phyloP scores from a whole-genome alignment of 2,329 filamentous ascomycete species.

The Hypomyces perniciosus region DNA sequence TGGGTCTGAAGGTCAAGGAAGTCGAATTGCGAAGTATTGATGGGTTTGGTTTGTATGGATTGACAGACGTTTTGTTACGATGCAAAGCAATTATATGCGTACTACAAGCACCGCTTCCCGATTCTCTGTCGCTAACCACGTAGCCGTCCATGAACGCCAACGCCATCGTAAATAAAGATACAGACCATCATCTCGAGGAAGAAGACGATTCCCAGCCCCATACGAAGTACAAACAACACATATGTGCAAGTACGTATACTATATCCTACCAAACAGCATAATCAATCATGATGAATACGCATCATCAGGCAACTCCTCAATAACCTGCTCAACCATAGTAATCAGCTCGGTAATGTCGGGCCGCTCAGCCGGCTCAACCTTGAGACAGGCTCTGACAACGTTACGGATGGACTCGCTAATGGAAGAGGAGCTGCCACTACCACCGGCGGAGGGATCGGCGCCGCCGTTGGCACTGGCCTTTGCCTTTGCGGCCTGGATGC shows the following conservation, averaged over 20 bases:
- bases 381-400: constrained; percentile 79
- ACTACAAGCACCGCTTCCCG: neutral
- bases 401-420: constrained; percentile 83
- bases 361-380: constrained; percentile 78
- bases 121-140: neutral
- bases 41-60: neutral
- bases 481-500: constrained; percentile 29
- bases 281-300: constrained; percentile 12
- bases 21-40: neutral
- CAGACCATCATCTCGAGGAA: neutral
- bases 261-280: neutral
- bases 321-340: constrained; percentile 65
- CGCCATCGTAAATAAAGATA: constrained; percentile 1
- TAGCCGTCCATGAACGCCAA: constrained; percentile 5
- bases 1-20: neutral
- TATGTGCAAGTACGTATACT: neutral
- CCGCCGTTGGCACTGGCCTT: constrained; percentile 21
- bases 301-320: constrained; percentile 54
- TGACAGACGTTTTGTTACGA: neutral
- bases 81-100: constrained; percentile 1
- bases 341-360: constrained; percentile 85
- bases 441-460: constrained; percentile 16
- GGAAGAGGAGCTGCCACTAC: constrained; percentile 31
- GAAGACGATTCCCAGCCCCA: neutral
- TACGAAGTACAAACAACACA: neutral